Conservation (phyloP, 805 yeast species). For the Candida mattraensis region DNA sequence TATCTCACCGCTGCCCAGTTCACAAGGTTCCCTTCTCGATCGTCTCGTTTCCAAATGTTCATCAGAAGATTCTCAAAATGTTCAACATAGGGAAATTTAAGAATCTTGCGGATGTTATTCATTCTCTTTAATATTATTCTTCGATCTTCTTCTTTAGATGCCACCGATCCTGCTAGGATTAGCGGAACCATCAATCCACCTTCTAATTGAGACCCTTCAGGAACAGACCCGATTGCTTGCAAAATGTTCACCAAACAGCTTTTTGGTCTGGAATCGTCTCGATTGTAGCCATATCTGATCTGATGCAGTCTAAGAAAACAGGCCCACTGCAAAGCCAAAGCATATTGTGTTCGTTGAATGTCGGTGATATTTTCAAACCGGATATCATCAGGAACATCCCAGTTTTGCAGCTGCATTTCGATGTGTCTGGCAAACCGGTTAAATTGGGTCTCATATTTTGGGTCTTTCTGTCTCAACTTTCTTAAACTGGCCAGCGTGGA, state of each 20-base stretch:
- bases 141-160: slow-evolving; percentile 22
- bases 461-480: slow-evolving; percentile 15
- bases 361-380: slow-evolving; percentile 21
- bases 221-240: slow-evolving; percentile 24
- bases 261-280: slow-evolving; percentile 26
- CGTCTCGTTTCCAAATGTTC: slow-evolving; percentile 29
- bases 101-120: slow-evolving; percentile 18
- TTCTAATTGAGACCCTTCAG: slow-evolving; percentile 27
- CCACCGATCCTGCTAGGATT: slow-evolving; percentile 33
- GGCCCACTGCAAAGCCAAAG: slow-evolving; percentile 33
- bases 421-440: slow-evolving; percentile 27
- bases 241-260: slow-evolving; percentile 28
- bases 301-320: slow-evolving; percentile 32
- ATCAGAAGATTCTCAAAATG: slow-evolving; percentile 29
- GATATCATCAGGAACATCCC: slow-evolving; percentile 24
- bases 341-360: slow-evolving; percentile 25
- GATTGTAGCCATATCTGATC: slow-evolving; percentile 30
- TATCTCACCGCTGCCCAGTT: slow-evolving; percentile 35
- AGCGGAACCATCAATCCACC: slow-evolving; percentile 31
- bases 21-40: slow-evolving; percentile 24
- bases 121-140: slow-evolving; percentile 24
- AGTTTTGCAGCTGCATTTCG: slow-evolving; percentile 32
- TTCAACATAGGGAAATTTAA: slow-evolving; percentile 29
- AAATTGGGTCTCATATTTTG: slow-evolving; percentile 26
- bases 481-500: slow-evolving; percentile 30